Base-by-base conservation (phyloP, 139 green algal genomes). In the Asterochloris erici region DNA sequence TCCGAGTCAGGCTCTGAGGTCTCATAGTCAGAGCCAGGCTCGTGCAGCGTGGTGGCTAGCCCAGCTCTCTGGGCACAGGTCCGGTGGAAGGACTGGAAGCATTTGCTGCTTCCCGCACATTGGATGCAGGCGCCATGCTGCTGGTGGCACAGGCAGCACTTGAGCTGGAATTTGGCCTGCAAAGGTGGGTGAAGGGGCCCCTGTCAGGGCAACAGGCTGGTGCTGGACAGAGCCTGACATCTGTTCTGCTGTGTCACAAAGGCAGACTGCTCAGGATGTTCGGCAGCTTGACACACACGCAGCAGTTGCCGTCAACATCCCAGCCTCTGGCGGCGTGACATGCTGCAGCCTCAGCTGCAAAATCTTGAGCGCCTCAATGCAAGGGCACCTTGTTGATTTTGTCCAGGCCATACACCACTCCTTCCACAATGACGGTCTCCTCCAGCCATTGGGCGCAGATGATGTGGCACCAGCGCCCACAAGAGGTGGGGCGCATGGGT, bases 61-160 rank as follows among this genome's bases (percentile, higher is more conserved):
- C 92, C 91, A 2, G 88, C 88, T 14, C 87, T 82, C 4, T 85
- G 83, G 0, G 93, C 94, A 75, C 94, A 98, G 64, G 95, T 89
- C 15, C 89, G 86, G 82, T 98, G 95, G 89, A 94, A 97, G 17
- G 92, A 82, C 10, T 81, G 76, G 74, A 88, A 93, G 87, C 94
- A 98, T 26, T 83, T 84, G 61, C 68, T 68, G 28, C 63, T 77
- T 69, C 81, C 87, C 15, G 79, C 85, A 77, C 88, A 97, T 89
- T 96, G 94, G 28, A 96, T 91, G 89, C 88, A 94, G 11, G 93
- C 93, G 47, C 94, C 94, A 76, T 97, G 84, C 14, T 75, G 81
- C 83, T 95, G 88, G 63, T 81, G 73, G 87, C 94, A 98, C 23
- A 97, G 27, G 66, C 24, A 83, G 86, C 93, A 97, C 13, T 73